Evolutionary conservation across 2,329 filamentous ascomycete species (phyloP).

Genomic region (Fusarium poae): DNA sequence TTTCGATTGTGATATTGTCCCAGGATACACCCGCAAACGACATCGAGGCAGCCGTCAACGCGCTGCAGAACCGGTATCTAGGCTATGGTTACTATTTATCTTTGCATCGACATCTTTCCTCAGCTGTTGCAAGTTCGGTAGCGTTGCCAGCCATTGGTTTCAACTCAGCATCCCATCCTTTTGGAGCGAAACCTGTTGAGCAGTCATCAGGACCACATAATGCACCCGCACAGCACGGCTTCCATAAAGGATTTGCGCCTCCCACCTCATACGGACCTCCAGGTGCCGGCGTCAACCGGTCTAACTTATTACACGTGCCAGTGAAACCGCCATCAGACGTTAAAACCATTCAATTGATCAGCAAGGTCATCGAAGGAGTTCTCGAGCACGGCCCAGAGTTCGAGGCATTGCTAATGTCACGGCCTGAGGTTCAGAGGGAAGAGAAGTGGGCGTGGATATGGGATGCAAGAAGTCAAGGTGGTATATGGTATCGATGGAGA

Average conservation of each 20-base stretch:
- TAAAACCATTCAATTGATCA: slow-evolving; percentile 83
- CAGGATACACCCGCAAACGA: slow-evolving; percentile 85
- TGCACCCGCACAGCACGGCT: slow-evolving; percentile 59
- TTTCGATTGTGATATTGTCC: slow-evolving; percentile 84
- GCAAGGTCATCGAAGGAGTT: slow-evolving; percentile 86
- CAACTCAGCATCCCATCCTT: slow-evolving; percentile 72
- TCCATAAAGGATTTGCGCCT: slow-evolving; percentile 77
- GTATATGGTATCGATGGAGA: slow-evolving; percentile 93
- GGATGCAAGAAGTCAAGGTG: slow-evolving; percentile 82
- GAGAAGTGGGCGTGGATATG: slow-evolving; percentile 96
- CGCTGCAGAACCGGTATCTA: slow-evolving; percentile 84
- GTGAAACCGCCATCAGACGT: slow-evolving; percentile 83
- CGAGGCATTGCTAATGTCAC: slow-evolving; percentile 91
- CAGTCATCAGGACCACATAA: slow-evolving; percentile 55
- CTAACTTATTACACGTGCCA: slow-evolving; percentile 72
- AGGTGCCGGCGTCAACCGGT: slow-evolving; percentile 58
- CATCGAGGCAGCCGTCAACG: slow-evolving; percentile 83
- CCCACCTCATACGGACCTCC: slow-evolving; percentile 74
- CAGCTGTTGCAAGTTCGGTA: slow-evolving; percentile 67
- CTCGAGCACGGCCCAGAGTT: slow-evolving; percentile 87
- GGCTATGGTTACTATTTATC: slow-evolving; percentile 87
- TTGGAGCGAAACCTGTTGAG: slow-evolving; percentile 78
- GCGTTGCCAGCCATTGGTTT: slow-evolving; percentile 50
- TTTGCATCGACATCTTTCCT: slow-evolving; percentile 86
- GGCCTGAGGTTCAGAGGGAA: slow-evolving; percentile 83